A percentile compares a stretch with the other conserved stretches of the same genome.
phyloP scores from a whole-genome alignment of 495 filamentous ascomycete genomes.

The Viridothelium virens region DNA sequence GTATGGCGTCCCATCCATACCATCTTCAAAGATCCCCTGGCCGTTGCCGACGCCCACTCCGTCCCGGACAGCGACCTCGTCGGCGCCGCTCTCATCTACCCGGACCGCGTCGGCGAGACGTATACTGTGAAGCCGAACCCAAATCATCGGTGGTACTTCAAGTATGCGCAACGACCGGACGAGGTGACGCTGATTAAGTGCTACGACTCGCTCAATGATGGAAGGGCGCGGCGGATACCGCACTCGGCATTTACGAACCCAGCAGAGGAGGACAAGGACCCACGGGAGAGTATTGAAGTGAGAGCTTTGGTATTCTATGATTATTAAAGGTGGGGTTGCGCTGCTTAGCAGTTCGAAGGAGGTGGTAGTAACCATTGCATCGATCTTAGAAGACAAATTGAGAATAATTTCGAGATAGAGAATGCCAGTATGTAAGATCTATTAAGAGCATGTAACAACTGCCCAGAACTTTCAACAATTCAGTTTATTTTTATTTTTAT shows the following conservation, averaged over 20 bases:
- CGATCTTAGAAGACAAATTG: no score
- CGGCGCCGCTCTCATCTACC: constrained; percentile 24
- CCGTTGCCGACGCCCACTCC: constrained; percentile 45
- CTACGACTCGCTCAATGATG: constrained; percentile 12
- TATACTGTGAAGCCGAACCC: constrained; percentile 18
- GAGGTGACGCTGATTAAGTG: constrained; percentile 14
- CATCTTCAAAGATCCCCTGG: constrained; percentile 55
- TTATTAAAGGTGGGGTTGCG: neutral
- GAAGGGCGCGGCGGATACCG: constrained; percentile 9
- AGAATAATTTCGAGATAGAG: no score
- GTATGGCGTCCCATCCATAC: constrained; percentile 63
- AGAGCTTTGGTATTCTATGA: constrained; percentile 10
- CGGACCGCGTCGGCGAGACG: constrained; percentile 26
- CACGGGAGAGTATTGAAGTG: constrained; percentile 18
- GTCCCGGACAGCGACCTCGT: constrained; percentile 27
- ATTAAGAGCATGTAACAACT: no score
- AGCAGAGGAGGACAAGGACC: neutral
- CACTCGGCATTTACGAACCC: constrained; percentile 12
- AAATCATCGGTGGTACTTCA: constrained; percentile 11
- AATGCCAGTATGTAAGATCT: no score
- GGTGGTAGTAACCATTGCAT: no score
- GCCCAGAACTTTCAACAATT: no score
- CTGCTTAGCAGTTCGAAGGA: no score
- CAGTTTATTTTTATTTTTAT: no score
- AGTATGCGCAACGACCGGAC: constrained; percentile 10